Conservation (phyloP, 495 filamentous ascomycete genomes). For the Aspergillus incahuasiensis region DNA sequence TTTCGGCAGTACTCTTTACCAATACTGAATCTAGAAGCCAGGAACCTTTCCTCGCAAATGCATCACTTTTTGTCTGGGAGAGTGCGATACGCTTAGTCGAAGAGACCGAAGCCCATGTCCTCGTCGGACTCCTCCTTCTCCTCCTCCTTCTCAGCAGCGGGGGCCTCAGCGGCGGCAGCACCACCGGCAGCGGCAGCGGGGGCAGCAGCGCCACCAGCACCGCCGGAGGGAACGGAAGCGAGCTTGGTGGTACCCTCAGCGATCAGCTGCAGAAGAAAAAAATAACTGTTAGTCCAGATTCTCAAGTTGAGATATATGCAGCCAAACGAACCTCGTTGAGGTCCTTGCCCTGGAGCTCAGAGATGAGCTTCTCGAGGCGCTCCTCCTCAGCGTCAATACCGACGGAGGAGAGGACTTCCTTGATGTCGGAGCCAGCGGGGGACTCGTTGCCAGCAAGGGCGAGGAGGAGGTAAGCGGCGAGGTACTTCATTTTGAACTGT, state of each 20-base stretch:
- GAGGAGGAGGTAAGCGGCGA: slow-evolving; percentile 98
- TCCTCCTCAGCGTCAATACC: slow-evolving; percentile 92
- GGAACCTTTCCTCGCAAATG: slow-evolving; percentile 33
- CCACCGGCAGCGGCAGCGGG: slow-evolving; percentile 59
- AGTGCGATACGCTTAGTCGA: slow-evolving; percentile 63
- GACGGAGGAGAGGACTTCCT: slow-evolving; percentile 85
- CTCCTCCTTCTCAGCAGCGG: slow-evolving; percentile 65
- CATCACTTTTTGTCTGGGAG: slow-evolving; percentile 19
- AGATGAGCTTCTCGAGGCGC: slow-evolving; percentile 77
- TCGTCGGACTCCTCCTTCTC: slow-evolving; percentile 96
- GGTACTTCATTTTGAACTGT: slow-evolving; percentile 92
- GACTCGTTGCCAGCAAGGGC: slow-evolving; percentile 86
- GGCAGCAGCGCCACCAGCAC: slow-evolving; percentile 65
- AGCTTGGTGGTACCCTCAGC: slow-evolving; percentile 86
- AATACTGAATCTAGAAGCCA: slow-evolving; percentile 33
- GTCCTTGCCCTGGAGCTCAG: slow-evolving; percentile 96
- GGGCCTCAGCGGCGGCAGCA: slow-evolving; percentile 63
- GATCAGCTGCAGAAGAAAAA: slow-evolving; percentile 66
- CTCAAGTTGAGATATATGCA: background rate
- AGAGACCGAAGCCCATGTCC: slow-evolving; percentile 99
- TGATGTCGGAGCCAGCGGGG: slow-evolving; percentile 84
- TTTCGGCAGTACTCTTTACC: slow-evolving; percentile 28
- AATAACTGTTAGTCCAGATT: slow-evolving; percentile 15
- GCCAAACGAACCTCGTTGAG: slow-evolving; percentile 72
- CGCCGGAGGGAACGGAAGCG: slow-evolving; percentile 94